Evolutionary conservation across 257 asterid species (phyloP).

Genomic region (Salvia hispanica): DNA sequence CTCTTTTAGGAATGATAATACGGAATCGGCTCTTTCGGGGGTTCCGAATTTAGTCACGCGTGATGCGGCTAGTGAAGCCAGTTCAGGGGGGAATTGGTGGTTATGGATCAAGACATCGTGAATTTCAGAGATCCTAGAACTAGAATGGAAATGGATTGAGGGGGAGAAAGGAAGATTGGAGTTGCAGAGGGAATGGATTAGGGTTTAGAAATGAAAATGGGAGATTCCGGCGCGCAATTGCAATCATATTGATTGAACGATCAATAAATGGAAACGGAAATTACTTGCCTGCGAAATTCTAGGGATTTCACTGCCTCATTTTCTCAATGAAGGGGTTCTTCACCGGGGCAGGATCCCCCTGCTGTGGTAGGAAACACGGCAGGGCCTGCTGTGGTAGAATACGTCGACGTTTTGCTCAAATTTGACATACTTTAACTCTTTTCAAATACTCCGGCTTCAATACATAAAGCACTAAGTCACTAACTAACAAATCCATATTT

Average conservation of each 20-base stretch:
- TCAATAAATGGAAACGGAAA: neutral
- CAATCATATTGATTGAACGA: neutral
- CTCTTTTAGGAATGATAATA: conserved; percentile 32
- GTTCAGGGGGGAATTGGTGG: conserved; percentile 30
- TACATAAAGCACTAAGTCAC: too few relatives aligned
- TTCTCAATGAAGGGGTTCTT: neutral
- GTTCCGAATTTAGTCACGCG: conserved; percentile 11
- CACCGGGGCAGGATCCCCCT: too few relatives aligned
- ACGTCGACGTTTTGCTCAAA: too few relatives aligned
- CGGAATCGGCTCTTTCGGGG: conserved; percentile 8
- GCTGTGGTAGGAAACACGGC: too few relatives aligned
- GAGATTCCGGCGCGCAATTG: neutral
- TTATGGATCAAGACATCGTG: conserved; percentile 10
- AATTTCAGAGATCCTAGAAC: neutral
- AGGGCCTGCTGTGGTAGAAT: too few relatives aligned
- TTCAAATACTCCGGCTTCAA: too few relatives aligned
- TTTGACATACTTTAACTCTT: too few relatives aligned
- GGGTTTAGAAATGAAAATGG: neutral
- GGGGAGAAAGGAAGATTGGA: neutral
- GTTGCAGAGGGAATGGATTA: neutral
- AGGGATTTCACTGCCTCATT: neutral
- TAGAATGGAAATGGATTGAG: neutral
- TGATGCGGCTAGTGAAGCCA: conserved; percentile 22
- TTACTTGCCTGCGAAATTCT: neutral
- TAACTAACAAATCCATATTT: too few relatives aligned